These are phyloP conservation scores for Castanea crenata DNA, from an alignment of 306 rosid genomes.

Conservation along the genomic window DNA sequence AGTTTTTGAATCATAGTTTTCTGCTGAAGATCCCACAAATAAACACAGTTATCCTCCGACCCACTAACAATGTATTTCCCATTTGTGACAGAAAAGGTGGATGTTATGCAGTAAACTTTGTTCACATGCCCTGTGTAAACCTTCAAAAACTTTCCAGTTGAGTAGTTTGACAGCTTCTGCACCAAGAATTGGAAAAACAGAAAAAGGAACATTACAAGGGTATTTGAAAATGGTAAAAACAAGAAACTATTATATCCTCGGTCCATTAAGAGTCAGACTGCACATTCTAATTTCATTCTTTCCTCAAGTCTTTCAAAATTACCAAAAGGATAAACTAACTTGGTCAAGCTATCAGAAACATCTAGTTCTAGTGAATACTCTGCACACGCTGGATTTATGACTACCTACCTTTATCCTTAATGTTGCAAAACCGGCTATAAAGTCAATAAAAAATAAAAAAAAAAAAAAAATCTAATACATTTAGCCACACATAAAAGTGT, in stretches of 20 bases:
- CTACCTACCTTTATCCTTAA: no score
- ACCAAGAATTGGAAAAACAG: slow-evolving; percentile 12
- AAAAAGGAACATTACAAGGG: neutral
- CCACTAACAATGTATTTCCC: slow-evolving; percentile 90
- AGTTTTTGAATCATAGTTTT: slow-evolving; percentile 84
- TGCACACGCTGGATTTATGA: neutral
- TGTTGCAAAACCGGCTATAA: no score
- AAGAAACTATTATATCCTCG: no score
- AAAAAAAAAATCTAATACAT: no score
- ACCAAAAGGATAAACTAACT: neutral
- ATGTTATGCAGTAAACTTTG: slow-evolving; percentile 61
- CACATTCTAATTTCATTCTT: neutral
- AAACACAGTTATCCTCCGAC: slow-evolving; percentile 82
- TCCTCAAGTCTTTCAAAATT: neutral
- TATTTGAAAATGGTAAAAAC: neutral
- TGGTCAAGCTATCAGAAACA: neutral
- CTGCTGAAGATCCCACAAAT: slow-evolving; percentile 87
- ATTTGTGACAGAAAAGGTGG: slow-evolving; percentile 86
- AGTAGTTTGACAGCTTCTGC: slow-evolving; percentile 92
- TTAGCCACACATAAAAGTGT: no score
- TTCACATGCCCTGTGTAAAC: slow-evolving; percentile 66
- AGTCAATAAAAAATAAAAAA: no score
- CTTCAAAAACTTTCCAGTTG: slow-evolving; percentile 62
- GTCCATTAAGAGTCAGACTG: neutral
- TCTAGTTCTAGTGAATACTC: neutral